phyloP scores from a whole-genome alignment of 257 asterid genomes.

The Anisodus tanguticus region DNA sequence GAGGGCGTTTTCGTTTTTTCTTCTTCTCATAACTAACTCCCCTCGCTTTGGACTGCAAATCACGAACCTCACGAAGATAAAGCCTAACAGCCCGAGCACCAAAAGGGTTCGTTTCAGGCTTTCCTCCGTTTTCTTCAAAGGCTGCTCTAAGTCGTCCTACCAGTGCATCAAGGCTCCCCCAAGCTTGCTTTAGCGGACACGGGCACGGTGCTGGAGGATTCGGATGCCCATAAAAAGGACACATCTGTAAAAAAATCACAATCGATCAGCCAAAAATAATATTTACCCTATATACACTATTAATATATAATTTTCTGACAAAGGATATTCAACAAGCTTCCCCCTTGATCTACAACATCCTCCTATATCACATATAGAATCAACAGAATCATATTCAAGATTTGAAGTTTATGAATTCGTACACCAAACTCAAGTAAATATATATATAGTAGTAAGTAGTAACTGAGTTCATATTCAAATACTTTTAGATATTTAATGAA shows the following conservation, averaged over 20 bases:
- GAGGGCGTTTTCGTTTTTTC: constrained; percentile 29
- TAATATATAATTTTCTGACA: no score
- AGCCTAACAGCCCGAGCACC: constrained; percentile 44
- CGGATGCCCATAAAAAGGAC: constrained; percentile 40
- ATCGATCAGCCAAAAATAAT: no score
- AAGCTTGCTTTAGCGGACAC: constrained; percentile 40
- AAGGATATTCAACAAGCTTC: no score
- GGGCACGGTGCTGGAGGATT: constrained; percentile 43
- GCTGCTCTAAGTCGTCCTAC: constrained; percentile 42
- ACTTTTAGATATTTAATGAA: background rate
- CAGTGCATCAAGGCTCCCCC: constrained; percentile 44
- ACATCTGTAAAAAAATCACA: constrained; percentile 4
- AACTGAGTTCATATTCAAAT: background rate
- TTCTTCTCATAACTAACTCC: constrained; percentile 41
- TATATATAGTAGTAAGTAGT: no score
- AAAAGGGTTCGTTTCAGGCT: constrained; percentile 39
- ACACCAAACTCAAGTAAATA: no score
- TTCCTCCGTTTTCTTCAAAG: constrained; percentile 40
- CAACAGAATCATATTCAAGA: no score
- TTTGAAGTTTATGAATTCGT: no score
- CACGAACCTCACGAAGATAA: constrained; percentile 42
- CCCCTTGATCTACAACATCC: no score
- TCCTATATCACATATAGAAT: no score
- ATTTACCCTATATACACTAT: no score
- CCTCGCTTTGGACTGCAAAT: constrained; percentile 42